A percentile compares a stretch with the other conserved stretches of the same genome.
These are phyloP conservation scores for Trypanosoma cruzi DNA, from an alignment of 208 protist species.

Conservation along the genomic window DNA sequence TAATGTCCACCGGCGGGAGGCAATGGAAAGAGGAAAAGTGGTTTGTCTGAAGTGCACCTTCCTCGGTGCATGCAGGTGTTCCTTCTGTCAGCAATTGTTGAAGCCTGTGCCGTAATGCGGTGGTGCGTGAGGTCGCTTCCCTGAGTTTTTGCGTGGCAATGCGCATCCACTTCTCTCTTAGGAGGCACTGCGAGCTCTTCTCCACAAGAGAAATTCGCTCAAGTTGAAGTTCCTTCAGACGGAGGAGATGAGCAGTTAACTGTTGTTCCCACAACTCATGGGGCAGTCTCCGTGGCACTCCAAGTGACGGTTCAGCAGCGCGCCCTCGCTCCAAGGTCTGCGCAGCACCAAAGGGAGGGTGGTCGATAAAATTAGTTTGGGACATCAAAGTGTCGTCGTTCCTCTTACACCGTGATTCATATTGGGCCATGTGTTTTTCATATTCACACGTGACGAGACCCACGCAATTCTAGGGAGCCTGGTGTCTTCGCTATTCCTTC, in stretches of 20 bases:
- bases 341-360: background rate
- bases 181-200: background rate
- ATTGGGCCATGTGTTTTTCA: background rate
- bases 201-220: conserved; percentile 15
- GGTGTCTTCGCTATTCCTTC: too few relatives aligned
- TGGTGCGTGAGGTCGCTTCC: conserved; percentile 2
- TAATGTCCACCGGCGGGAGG: background rate
- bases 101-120: background rate
- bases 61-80: background rate
- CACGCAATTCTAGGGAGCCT: too few relatives aligned
- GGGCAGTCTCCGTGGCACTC: background rate
- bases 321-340: background rate
- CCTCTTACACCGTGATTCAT: background rate
- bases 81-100: background rate
- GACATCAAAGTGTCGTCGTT: background rate
- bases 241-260: conserved; percentile 9
- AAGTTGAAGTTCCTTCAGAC: conserved; percentile 11
- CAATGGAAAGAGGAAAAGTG: background rate
- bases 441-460: background rate
- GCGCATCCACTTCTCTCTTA: background rate
- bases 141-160: conserved; percentile 8
- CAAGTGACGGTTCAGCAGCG: background rate
- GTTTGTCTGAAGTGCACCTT: background rate
- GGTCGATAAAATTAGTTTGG: background rate
- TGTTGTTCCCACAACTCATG: conserved; percentile 1